Evolutionary conservation across 768 basidiomycete genomes (phyloP), one percentile per base, ranked within the genome.

Genomic region (Suillus alpinus): DNA sequence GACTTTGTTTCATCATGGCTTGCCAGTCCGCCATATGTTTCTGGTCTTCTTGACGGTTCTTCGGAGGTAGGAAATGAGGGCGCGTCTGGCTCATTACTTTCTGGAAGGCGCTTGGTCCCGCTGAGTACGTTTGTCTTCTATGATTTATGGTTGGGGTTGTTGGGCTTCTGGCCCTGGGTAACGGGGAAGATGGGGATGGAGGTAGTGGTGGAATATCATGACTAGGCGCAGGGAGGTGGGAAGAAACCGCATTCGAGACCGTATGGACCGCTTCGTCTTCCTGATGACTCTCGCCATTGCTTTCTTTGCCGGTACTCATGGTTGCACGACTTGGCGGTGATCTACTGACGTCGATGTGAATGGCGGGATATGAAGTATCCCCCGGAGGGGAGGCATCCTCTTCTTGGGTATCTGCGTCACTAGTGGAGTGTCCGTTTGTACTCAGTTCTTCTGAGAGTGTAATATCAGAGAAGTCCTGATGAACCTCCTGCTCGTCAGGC

Each of bases 1-100:
- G 86, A 75, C 91, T 93, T 49, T 79, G 85, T 64, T 85, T 86
- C 88, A 94, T 92, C 92, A 96, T 96, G 37, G 80, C 75, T 68
- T 92, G 84, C 89, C 94, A 95, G 69, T 90, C 89, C 4, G 87
- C 84, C 69, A 93, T 78, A 74, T 96, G 94, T 65, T 88, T 95
- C 52, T 80, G 73, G 68, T 95, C 94, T 73, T 96, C 94, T 60
- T 83, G 70, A 32, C 81, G 82, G 52, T 74, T 76, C 70, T 96
- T 96, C 6, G 94, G 94, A 26, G 94, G 94, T n/a, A 95, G 78
- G 70, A 88, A 88, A 5, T 81, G 73, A 18, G 91, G 94, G n/a
- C 94, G 79, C 0, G 94, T 96, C 72, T 85, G 88, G 73, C 90
- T 93, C 56, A 90, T 76, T 37, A 93, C 87, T 73, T 87, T 90